Base-by-base conservation (phyloP, 2,329 filamentous ascomycete species). In the Aureobasidium subglaciale region DNA sequence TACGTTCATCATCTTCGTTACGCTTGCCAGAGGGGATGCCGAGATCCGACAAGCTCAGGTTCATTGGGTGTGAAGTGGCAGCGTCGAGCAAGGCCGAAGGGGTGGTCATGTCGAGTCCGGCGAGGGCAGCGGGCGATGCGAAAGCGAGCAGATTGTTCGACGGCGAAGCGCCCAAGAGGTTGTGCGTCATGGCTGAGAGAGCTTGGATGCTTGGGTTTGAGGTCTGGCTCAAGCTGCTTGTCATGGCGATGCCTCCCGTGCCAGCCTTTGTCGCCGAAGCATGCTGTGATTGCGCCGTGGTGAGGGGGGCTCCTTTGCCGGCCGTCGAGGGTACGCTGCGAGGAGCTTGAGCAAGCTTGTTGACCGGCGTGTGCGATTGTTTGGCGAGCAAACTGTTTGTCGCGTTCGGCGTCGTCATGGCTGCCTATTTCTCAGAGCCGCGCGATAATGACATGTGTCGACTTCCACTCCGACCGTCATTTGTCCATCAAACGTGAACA, bases 1-100 rank as follows among this genome's bases (percentile, higher is more conserved):
- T 70, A 60, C 75, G 67, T 61, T 81, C 78, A 42, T 80, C 77
- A 56, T 81, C 79, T 59, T 80, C 77, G 50, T 73, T 71, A 42
- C 72, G 67, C 57, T 66, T 68, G 15, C 60, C 61, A 4, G 49
- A 53, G 10, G 49, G 68, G 63, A 77, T 71, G 10, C 73, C 73
- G 27, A 76, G 59, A 30, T 73, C 70, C 56, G 69, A 72, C 65
- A 73, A 68, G 25, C 62, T 67, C 15, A 72, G 63, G 57, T 70
- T 70, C 72, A 74, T 75, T 2, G 70, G 70, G 5, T 73, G 67
- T 10, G 69, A 69, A 20, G 69, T 68, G 45, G 70, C 67, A 11
- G 53, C 45, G 18, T 57, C 45, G 11, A 57, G 49, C 15, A 58
- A 27, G 16, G 64, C 53, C 7, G 58, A 58, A 1, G 67, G 67